Evolutionary conservation across 768 basidiomycete genomes (phyloP).

Genomic region (Brasilioporus rufonigricans): DNA sequence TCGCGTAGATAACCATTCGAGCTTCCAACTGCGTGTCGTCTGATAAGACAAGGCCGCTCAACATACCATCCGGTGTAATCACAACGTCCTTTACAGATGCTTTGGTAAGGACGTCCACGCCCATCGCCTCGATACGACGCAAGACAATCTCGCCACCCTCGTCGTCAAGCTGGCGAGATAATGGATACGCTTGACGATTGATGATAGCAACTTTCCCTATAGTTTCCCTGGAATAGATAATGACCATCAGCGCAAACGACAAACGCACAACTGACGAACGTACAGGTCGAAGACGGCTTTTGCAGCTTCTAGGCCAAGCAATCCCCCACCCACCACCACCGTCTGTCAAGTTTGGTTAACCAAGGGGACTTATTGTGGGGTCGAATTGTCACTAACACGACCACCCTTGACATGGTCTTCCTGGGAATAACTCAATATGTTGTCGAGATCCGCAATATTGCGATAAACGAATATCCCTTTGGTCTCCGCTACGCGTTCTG

Average conservation of each 20-base stretch:
- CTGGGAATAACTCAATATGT: constrained; percentile 59
- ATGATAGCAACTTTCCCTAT: constrained; percentile 51
- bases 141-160: constrained; percentile 61
- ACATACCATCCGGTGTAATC: constrained; percentile 36
- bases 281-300: constrained; percentile 65
- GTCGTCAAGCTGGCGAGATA: constrained; percentile 57
- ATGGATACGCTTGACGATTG: constrained; percentile 49
- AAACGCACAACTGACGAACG: not conserved
- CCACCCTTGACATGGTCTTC: constrained; percentile 38
- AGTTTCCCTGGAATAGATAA: constrained; percentile 19
- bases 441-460: constrained; percentile 65
- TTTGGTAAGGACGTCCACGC: constrained; percentile 52
- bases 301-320: constrained; percentile 73
- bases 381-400: constrained; percentile 12
- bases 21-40: constrained; percentile 46
- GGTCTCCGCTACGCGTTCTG: constrained; percentile 36
- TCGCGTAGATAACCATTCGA: constrained; percentile 62
- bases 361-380: too few species aligned
- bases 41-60: constrained; percentile 49
- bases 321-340: constrained; percentile 62
- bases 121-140: constrained; percentile 56
- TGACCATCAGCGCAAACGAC: not conserved
- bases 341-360: not conserved
- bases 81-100: constrained; percentile 37
- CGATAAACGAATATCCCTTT: constrained; percentile 72